phyloP scores from a whole-genome alignment of 345 rosid genomes.

The Eucalyptus sp. region DNA sequence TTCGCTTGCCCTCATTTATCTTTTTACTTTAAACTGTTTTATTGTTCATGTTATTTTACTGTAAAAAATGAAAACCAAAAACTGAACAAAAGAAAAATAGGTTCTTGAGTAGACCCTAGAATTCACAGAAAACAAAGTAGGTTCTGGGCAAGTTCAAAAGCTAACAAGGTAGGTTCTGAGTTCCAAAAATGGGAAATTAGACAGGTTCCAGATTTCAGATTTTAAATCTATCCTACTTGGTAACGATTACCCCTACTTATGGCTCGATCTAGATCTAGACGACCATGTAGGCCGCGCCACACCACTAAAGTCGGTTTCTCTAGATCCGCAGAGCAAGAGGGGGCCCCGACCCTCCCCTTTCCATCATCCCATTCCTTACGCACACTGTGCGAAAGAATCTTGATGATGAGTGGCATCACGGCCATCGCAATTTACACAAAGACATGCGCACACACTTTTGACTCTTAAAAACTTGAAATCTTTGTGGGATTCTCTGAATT shows the following conservation, averaged over 20 bases:
- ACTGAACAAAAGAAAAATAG: too few relatives aligned
- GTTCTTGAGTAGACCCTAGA: too few relatives aligned
- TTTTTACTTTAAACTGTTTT: too few relatives aligned
- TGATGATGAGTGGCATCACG: background rate
- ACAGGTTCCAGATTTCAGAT: fast-evolving
- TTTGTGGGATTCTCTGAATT: background rate
- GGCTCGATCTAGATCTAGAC: background rate
- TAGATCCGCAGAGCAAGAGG: background rate
- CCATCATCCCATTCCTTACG: background rate
- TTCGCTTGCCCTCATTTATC: too few relatives aligned
- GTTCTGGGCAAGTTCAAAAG: too few relatives aligned
- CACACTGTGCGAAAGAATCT: background rate
- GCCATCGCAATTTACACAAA: background rate
- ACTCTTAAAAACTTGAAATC: background rate
- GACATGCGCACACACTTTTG: background rate
- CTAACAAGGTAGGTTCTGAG: too few relatives aligned
- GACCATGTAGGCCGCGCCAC: background rate
- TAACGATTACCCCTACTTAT: fast-evolving
- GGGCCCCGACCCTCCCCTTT: background rate
- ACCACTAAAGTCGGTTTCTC: background rate
- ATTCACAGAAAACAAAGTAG: too few relatives aligned
- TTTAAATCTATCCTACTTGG: fast-evolving
- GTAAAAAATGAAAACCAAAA: too few relatives aligned
- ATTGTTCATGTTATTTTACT: too few relatives aligned
- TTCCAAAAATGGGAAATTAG: too few relatives aligned